Conservation (phyloP, 1,284 basidiomycete genomes). For the Tetrapyrgos nigripes region DNA sequence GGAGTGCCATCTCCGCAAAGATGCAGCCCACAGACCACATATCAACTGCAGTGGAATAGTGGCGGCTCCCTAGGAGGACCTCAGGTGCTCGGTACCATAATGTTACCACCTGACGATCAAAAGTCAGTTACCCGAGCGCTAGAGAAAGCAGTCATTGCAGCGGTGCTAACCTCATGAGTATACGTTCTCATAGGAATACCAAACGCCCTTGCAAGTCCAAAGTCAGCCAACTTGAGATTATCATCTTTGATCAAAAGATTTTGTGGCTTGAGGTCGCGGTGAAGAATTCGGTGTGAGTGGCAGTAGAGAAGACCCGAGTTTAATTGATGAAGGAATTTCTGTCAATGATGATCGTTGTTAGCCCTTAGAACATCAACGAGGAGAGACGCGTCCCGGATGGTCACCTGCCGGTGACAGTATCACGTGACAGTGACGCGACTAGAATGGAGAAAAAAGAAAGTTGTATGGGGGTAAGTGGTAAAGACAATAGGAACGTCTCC, state of each 20-base stretch:
- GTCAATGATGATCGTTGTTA: conserved; percentile 10
- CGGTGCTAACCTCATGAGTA: conserved; percentile 86
- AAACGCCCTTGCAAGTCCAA: conserved; percentile 95
- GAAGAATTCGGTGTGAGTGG: conserved; percentile 95
- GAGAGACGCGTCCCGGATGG: background rate
- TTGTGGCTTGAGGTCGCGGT: conserved; percentile 97
- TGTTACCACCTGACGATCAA: conserved; percentile 83
- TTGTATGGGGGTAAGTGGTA: conserved; percentile 13
- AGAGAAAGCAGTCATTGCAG: background rate
- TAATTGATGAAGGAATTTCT: conserved; percentile 94
- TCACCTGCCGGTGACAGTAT: background rate
- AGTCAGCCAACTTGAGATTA: conserved; percentile 96
- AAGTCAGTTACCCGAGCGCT: conserved; percentile 14
- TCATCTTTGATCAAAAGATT: conserved; percentile 92
- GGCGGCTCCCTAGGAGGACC: conserved; percentile 93
- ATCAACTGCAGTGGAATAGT: conserved; percentile 97
- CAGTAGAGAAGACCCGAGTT: conserved; percentile 92
- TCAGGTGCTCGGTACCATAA: conserved; percentile 99
- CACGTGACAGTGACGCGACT: conserved; percentile 16
- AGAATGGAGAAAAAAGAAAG: background rate
- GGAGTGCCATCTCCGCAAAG: conserved; percentile 92
- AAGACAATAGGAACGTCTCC: background rate
- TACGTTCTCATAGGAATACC: conserved; percentile 98
- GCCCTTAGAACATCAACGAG: background rate
- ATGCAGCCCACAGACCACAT: conserved; percentile 99